Evolutionary conservation across 1,139 yeast species (phyloP), one percentile per base, ranked within the genome.

Genomic region (Candida sp.): DNA sequence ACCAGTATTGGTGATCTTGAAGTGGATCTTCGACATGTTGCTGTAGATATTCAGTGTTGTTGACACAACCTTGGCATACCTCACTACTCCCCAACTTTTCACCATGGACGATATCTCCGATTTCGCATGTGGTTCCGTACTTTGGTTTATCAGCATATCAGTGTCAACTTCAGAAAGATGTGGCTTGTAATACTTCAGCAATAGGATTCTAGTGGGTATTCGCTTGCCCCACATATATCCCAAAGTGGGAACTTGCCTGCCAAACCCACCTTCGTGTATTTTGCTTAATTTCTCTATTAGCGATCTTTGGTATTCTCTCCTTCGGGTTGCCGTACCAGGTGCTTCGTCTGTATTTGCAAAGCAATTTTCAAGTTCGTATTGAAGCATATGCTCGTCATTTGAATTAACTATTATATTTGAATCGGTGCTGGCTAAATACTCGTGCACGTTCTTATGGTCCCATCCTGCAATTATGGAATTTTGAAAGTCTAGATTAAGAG

Each of bases 381-480:
- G 47, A 11, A 51, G 36, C 32, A 42, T 33, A 11, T 47, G 48
- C 21, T 47, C 33, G 23, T 50, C 49, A 12, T 41, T 44, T 27
- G 48, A 45, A 34, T 50, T 38, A 11, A 43, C 22, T 21, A 27
- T 4, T 11, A 35, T 36, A 4, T 36, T 15, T 8, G 22, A 22
- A 5, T 32, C 32, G 22, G 22, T 7, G 12, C 8, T 37, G 27
- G 29, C 25, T 15, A 40, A 29, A 32, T 43, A 37, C 21, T 45
- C 43, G 34, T 42, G 47, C 12, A 49, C 39, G n/a, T 43, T 32
- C 33, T 30, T 45, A 11, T 41, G 21, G 48, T 79, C 83, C 96
- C 96, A 89, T 0, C 96, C 97, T 4, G 82, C 73, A 44, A 79
- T 68, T 73, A 85, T 80, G 3, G 95, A 87, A 15, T 82, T 54